Base-by-base conservation (phyloP, 495 filamentous ascomycete species). In the Trichoderma virens region DNA sequence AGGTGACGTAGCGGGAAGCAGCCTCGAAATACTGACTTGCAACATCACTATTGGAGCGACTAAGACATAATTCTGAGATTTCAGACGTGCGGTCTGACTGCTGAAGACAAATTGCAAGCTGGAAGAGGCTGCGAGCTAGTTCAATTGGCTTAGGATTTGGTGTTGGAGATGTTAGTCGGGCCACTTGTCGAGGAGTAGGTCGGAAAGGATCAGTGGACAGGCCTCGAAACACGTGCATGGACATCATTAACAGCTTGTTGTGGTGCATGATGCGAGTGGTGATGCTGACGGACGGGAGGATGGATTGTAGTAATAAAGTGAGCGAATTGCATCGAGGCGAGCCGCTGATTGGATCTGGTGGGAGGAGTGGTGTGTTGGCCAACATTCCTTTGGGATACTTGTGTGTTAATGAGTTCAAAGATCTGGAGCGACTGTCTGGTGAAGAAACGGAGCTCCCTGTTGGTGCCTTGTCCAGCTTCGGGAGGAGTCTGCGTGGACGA, bases 71-170 rank as follows among this genome's bases (percentile, higher is more conserved):
- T 23, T 60, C 54, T 3, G 67, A 39, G 13, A 67, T 25, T n/a
- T 67, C 25, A 13, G 64, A 27, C 5, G 23, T 61, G 1, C 54
- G 14, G 2, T 70, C 65, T 14, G 69, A 66, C 9, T 73, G 66
- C 31, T 69, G 68, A 25, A 74, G 65, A 30, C 74, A 73, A 54
- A 76, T 62, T 5, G 74, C 74, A 2, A 76, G 67, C 51, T 70
- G 68, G 28, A 73, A 64, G 0, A 74, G 62, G 34, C 41, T 68
- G 5, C 65, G 68, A 18, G 72, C 74, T 20, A 71, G 64, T 14
- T 68, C n/a, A n/a, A 70, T 45, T 0, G 71, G 72, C n/a, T 70
- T 69, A 13, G 68, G 38, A 7, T 67, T 66, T 14, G 25, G 16
- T 16, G 25, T 27, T 4, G 20, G 27, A 16, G 51, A 56, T 8